Percentiles rank a stretch among this genome's conserved stretches.
These are phyloP conservation scores for Agastache rugosa DNA, from an alignment of 257 asterid genomes.

Conservation along the genomic window DNA sequence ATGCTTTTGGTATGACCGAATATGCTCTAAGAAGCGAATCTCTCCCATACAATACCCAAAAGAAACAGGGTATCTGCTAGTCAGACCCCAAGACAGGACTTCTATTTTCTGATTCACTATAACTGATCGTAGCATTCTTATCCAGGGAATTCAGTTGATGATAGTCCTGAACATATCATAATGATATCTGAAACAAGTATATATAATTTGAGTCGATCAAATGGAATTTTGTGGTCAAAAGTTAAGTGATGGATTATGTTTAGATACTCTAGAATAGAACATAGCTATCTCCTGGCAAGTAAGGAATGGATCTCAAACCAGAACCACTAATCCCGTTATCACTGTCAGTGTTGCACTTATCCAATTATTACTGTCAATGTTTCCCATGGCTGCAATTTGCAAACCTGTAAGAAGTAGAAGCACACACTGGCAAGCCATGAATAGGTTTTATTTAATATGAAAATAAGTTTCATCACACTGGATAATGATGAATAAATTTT, in stretches of 20 bases:
- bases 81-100: background rate
- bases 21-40: background rate
- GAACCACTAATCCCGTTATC: background rate
- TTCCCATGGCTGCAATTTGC: background rate
- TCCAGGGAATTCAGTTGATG: background rate
- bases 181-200: background rate
- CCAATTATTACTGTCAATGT: conserved; percentile 11
- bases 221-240: background rate
- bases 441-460: background rate
- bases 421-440: conserved; percentile 8
- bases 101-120: background rate
- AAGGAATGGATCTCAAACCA: conserved; percentile 19
- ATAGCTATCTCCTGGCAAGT: background rate
- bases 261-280: background rate
- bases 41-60: background rate
- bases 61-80: background rate
- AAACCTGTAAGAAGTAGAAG: background rate
- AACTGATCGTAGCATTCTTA: background rate
- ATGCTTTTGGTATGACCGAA: background rate
- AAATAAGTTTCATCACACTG: background rate
- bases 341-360: background rate
- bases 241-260: background rate
- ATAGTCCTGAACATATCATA: conserved; percentile 15
- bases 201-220: conserved; percentile 9
- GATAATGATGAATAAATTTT: background rate